Evolutionary conservation across 768 basidiomycete species (phyloP).

Genomic region (Termitomyces sp.): DNA sequence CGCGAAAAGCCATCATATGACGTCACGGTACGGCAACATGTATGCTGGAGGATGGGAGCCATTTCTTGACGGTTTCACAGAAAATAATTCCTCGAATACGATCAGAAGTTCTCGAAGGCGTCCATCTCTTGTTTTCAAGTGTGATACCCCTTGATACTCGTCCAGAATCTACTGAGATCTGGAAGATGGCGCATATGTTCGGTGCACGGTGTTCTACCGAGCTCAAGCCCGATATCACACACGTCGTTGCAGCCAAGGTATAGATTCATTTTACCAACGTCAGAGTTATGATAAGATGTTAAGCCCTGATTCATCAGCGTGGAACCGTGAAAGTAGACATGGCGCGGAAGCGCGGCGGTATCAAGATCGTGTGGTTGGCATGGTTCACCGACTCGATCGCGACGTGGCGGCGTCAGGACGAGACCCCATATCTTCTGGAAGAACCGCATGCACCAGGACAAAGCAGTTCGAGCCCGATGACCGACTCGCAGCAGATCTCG

Average conservation of each 20-base stretch:
- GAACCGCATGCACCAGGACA: constrained; percentile 42
- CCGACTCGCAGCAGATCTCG: constrained; percentile 49
- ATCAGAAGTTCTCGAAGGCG: constrained; percentile 68
- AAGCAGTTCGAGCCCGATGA: constrained; percentile 34
- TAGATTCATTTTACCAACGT: constrained; percentile 4
- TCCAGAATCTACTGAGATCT: constrained; percentile 80
- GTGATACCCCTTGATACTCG: constrained; percentile 87
- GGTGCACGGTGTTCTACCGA: constrained; percentile 81
- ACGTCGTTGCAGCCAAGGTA: constrained; percentile 91
- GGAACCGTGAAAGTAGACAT: constrained; percentile 91
- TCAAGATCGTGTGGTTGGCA: constrained; percentile 81
- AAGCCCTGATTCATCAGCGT: constrained; percentile 44
- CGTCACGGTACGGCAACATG: constrained; percentile 63
- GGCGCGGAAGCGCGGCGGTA: constrained; percentile 71
- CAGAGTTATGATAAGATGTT: neutral
- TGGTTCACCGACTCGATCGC: constrained; percentile 92
- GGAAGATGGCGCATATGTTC: constrained; percentile 84
- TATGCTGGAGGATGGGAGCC: constrained; percentile 5
- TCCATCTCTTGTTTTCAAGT: constrained; percentile 89
- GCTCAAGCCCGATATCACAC: constrained; percentile 67
- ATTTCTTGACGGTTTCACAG: constrained; percentile 36
- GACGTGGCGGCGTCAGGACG: constrained; percentile 84
- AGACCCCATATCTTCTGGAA: constrained; percentile 73
- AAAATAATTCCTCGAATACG: constrained; percentile 84
- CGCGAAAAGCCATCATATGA: constrained; percentile 47